phyloP scores from a whole-genome alignment of 495 filamentous ascomycete species.

The Penicillium coprophilum region DNA sequence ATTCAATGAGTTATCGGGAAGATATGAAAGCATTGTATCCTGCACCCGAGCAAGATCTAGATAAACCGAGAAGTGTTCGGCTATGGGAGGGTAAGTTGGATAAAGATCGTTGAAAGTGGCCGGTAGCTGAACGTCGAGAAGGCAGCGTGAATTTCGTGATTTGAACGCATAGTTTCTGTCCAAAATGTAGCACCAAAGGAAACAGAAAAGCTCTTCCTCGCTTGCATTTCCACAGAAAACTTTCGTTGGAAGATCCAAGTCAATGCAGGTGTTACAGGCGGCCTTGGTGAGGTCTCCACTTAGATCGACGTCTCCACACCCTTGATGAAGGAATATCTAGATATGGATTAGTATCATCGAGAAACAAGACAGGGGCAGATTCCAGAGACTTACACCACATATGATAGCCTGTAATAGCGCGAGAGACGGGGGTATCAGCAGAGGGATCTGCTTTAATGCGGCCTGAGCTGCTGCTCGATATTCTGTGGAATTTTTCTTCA shows the following conservation, averaged over 20 bases:
- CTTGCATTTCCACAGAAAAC: background rate
- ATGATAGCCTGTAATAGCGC: slow-evolving; percentile 16
- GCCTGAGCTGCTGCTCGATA: slow-evolving; percentile 20
- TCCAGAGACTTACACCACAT: background rate
- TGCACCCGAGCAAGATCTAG: slow-evolving; percentile 23
- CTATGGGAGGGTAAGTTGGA: background rate
- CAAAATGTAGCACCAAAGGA: slow-evolving; percentile 29
- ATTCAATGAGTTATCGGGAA: background rate
- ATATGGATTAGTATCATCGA: background rate
- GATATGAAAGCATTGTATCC: slow-evolving; percentile 16
- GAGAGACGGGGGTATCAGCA: slow-evolving; percentile 13
- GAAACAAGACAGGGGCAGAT: background rate
- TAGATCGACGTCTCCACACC: slow-evolving; percentile 19
- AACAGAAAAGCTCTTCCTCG: slow-evolving; percentile 25
- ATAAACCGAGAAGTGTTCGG: slow-evolving; percentile 21
- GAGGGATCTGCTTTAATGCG: slow-evolving; percentile 19
- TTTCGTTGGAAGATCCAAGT: slow-evolving; percentile 13
- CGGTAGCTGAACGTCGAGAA: slow-evolving; percentile 8
- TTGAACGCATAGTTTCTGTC: slow-evolving; percentile 28
- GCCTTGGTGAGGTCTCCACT: slow-evolving; percentile 21
- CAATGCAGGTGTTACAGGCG: slow-evolving; percentile 22
- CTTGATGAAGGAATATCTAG: slow-evolving; percentile 26
- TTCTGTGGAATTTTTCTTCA: slow-evolving; percentile 9
- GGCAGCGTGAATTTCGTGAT: slow-evolving; percentile 10
- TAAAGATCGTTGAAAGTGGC: slow-evolving; percentile 2